phyloP scores from a whole-genome alignment of 1,139 yeast species.

The Hansenula lynferdii region DNA sequence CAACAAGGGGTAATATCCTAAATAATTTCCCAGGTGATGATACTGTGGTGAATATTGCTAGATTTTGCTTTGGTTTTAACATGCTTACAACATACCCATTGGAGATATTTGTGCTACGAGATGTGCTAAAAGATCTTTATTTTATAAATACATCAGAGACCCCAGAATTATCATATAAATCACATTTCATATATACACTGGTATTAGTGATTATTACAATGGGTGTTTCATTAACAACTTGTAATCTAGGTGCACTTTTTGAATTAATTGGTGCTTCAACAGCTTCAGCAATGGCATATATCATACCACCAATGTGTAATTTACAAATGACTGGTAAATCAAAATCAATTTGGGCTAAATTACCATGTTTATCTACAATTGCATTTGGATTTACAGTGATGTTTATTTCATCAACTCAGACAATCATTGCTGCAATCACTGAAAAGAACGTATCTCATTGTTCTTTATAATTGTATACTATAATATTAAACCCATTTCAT shows the following conservation, averaged over 20 bases:
- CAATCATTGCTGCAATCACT: constrained; percentile 48
- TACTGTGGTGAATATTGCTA: constrained; percentile 70
- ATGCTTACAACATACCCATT: constrained; percentile 93
- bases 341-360: constrained; percentile 36
- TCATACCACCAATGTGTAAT: constrained; percentile 83
- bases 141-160: too few relatives aligned
- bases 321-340: constrained; percentile 55
- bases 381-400: constrained; percentile 72
- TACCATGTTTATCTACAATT: constrained; percentile 60
- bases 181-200: constrained; percentile 67
- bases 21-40: constrained; percentile 83
- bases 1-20: constrained; percentile 80
- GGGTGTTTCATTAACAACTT: constrained; percentile 73
- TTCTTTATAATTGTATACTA: constrained; percentile 16
- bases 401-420: constrained; percentile 74
- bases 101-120: constrained; percentile 88
- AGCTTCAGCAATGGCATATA: constrained; percentile 89
- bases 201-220: constrained; percentile 63
- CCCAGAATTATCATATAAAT: constrained; percentile 39
- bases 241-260: constrained; percentile 83
- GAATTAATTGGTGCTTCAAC: constrained; percentile 92
- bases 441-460: constrained; percentile 41
- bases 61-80: constrained; percentile 88
- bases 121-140: constrained; percentile 72
- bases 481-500: too few relatives aligned